phyloP scores from a whole-genome alignment of 306 rosid genomes.

The Ammopiptanthus mongolicus region DNA sequence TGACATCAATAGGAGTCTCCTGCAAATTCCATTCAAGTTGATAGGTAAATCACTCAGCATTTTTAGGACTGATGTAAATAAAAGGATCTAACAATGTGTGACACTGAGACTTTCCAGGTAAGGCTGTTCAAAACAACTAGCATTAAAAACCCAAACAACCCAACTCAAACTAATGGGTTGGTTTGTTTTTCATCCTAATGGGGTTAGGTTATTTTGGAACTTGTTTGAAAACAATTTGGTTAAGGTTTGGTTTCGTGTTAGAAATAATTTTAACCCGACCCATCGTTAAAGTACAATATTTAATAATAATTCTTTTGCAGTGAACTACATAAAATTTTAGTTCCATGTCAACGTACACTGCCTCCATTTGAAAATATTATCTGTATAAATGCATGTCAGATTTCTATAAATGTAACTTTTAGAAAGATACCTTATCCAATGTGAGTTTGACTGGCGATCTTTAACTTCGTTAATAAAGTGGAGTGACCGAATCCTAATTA shows the following conservation, averaged over 20 bases:
- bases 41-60: not conserved
- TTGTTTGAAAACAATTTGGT: not conserved
- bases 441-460: not conserved
- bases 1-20: slow-evolving; percentile 70
- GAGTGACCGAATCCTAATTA: not conserved
- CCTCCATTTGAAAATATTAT: not conserved
- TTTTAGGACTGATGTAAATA: not conserved
- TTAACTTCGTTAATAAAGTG: not conserved
- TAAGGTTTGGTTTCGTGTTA: not conserved
- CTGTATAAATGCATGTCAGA: not conserved
- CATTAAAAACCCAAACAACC: not conserved
- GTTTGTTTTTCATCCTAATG: not conserved
- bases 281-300: not conserved
- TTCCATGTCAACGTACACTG: not conserved
- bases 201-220: not conserved
- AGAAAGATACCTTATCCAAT: not conserved
- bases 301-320: not conserved
- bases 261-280: not conserved
- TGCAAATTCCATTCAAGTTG: slow-evolving; percentile 38
- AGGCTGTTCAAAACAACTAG: not conserved
- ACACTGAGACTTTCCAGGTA: slow-evolving; percentile 4
- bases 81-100: not conserved
- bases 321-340: not conserved
- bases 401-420: not conserved
- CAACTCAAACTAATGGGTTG: not conserved